Evolutionary conservation across 2,329 filamentous ascomycete genomes (phyloP).

Genomic region (Lachnellula arida): DNA sequence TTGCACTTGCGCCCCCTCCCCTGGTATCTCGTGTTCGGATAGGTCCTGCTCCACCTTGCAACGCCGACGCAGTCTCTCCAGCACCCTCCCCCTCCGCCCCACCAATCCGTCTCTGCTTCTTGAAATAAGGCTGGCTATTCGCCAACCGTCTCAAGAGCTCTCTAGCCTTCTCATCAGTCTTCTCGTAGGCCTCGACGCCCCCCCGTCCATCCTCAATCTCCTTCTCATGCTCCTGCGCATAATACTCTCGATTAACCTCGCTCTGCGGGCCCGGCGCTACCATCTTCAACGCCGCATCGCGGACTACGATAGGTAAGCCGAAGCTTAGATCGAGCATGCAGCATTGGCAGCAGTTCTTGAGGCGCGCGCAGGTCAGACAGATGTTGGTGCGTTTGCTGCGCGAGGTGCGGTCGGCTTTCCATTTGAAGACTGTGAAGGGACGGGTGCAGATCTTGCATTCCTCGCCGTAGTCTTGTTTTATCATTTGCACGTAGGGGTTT

Average conservation of each 20-base stretch:
- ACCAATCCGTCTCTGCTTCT: conserved; percentile 75
- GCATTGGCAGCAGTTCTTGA: conserved; percentile 98
- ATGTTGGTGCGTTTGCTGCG: conserved; percentile 93
- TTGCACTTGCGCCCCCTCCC: conserved; percentile 41
- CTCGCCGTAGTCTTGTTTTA: conserved; percentile 93
- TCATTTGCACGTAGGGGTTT: conserved; percentile 97
- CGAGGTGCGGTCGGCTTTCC: conserved; percentile 87
- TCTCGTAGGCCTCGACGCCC: conserved; percentile 85
- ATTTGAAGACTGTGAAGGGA: conserved; percentile 92
- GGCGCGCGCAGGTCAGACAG: conserved; percentile 89
- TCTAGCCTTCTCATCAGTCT: conserved; percentile 93
- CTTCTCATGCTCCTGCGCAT: conserved; percentile 93
- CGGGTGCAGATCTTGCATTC: conserved; percentile 72
- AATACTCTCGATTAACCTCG: conserved; percentile 94
- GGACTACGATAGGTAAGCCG: conserved; percentile 87
- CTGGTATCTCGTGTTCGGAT: conserved; percentile 69
- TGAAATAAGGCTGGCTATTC: conserved; percentile 91
- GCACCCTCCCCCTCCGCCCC: conserved; percentile 43
- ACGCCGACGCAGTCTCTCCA: conserved; percentile 35
- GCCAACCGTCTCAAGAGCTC: conserved; percentile 82
- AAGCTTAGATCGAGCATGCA: conserved; percentile 98
- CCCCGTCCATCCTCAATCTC: conserved; percentile 89
- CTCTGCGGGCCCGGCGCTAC: conserved; percentile 89
- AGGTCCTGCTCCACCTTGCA: conserved; percentile 61
- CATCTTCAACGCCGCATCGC: conserved; percentile 97